Percentiles rank a stretch among this genome's conserved stretches.
Conservation (phyloP, 129 eudicot genomes). For the Solidago caesia region DNA sequence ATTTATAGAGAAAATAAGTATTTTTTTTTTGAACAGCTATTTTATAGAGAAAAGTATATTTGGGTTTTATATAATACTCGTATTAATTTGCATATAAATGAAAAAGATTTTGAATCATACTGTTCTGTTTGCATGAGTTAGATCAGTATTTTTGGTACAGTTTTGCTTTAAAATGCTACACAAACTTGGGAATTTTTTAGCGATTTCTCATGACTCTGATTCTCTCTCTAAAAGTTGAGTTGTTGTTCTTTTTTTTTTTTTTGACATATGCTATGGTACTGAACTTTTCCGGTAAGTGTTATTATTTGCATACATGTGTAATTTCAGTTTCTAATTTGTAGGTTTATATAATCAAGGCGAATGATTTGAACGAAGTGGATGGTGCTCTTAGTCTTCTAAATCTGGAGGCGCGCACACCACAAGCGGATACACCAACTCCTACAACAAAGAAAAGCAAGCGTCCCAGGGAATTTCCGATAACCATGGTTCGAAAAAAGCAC, state of each 20-base stretch:
- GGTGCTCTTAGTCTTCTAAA: slow-evolving; percentile 41
- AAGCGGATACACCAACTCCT: slow-evolving; percentile 10
- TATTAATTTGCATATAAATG: no score
- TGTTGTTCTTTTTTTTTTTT: not conserved
- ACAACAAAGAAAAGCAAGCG: slow-evolving; percentile 26
- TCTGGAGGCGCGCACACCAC: slow-evolving; percentile 24
- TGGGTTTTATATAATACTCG: no score
- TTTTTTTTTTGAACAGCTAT: not conserved
- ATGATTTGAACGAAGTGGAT: slow-evolving; percentile 32
- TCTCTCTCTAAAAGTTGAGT: not conserved
- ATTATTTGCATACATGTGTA: slow-evolving; percentile 4
- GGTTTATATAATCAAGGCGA: slow-evolving; percentile 53
- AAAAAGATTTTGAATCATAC: no score
- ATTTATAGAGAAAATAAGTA: no score
- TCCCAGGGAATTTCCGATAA: slow-evolving; percentile 4
- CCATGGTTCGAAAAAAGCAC: slow-evolving; percentile 1
- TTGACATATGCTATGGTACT: not conserved
- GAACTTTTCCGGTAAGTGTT: not conserved
- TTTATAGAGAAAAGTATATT: not conserved
- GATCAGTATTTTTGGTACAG: no score
- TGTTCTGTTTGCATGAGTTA: no score
- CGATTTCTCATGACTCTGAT: slow-evolving; percentile 5
- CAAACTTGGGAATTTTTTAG: not conserved
- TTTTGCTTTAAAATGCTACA: no score
- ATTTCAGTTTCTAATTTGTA: slow-evolving; percentile 22